These are phyloP conservation scores for Silene conica DNA, from an alignment of 148 eudicot species.

Conservation along the genomic window DNA sequence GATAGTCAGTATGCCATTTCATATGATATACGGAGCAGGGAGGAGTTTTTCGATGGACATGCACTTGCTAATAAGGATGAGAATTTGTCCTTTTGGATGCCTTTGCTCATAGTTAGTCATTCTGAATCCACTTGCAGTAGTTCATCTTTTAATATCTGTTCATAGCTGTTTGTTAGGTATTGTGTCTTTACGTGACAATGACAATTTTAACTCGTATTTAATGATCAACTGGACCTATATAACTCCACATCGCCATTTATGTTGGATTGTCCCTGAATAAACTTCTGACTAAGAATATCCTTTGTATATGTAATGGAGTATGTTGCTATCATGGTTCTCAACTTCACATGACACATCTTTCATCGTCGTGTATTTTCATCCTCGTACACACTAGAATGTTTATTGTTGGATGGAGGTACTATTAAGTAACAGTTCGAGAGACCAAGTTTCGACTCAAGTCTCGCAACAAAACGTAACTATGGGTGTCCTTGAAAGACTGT, in stretches of 20 bases:
- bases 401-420: not conserved
- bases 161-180: not conserved
- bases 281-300: not conserved
- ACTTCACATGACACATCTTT: no score
- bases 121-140: not conserved
- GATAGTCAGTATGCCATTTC: constrained; percentile 46
- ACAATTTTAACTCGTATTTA: not conserved
- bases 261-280: not conserved
- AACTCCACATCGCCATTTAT: not conserved
- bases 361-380: not conserved
- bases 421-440: not conserved
- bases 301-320: not conserved
- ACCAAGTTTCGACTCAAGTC: not conserved
- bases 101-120: constrained; percentile 76
- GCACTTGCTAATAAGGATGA: constrained; percentile 50
- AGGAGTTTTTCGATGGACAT: constrained; percentile 42
- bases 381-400: not conserved
- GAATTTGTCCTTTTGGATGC: constrained; percentile 71
- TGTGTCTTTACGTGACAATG: not conserved
- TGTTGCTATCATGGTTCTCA: not conserved
- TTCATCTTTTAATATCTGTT: not conserved
- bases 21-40: constrained; percentile 27
- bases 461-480: not conserved
- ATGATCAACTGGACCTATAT: not conserved
- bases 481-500: not conserved